These are phyloP conservation scores for Ceratobasidium sp. DNA, from an alignment of 1,284 basidiomycete species.

Conservation along the genomic window DNA sequence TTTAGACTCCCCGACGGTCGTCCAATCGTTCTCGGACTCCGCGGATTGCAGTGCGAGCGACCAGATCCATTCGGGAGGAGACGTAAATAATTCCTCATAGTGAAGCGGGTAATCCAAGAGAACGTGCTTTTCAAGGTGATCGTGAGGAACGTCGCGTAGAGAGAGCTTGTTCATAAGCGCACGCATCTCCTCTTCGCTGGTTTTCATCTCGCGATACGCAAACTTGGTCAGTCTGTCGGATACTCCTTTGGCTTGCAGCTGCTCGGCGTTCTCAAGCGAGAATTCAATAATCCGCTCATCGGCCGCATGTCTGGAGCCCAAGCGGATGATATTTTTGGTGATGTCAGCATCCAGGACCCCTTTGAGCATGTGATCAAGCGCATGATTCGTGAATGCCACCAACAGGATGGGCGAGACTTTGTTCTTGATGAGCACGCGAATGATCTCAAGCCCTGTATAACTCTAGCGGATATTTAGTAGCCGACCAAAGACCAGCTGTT, in stretches of 20 bases:
- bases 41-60: conserved; percentile 17
- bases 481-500: too few species aligned
- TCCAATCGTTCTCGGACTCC: conserved; percentile 29
- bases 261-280: conserved; percentile 56
- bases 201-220: conserved; percentile 53
- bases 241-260: conserved; percentile 47
- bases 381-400: conserved; percentile 78
- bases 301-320: conserved; percentile 65
- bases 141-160: conserved; percentile 50
- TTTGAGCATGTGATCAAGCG: too few species aligned
- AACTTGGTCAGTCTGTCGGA: conserved; percentile 51
- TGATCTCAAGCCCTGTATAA: conserved; percentile 68
- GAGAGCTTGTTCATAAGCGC: conserved; percentile 55
- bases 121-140: conserved; percentile 54
- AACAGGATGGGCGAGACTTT: conserved; percentile 62
- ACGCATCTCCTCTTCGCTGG: conserved; percentile 55
- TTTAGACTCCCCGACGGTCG: conserved; percentile 4
- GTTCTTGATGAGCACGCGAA: conserved; percentile 64
- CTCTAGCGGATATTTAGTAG: conserved; percentile 52
- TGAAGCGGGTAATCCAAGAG: conserved; percentile 54
- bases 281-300: conserved; percentile 64
- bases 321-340: conserved; percentile 64
- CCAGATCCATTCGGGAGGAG: conserved; percentile 56
- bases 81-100: conserved; percentile 48
- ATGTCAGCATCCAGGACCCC: conserved; percentile 67